phyloP scores from a whole-genome alignment of 2,329 filamentous ascomycete genomes.

The Microascus cirrosus region DNA sequence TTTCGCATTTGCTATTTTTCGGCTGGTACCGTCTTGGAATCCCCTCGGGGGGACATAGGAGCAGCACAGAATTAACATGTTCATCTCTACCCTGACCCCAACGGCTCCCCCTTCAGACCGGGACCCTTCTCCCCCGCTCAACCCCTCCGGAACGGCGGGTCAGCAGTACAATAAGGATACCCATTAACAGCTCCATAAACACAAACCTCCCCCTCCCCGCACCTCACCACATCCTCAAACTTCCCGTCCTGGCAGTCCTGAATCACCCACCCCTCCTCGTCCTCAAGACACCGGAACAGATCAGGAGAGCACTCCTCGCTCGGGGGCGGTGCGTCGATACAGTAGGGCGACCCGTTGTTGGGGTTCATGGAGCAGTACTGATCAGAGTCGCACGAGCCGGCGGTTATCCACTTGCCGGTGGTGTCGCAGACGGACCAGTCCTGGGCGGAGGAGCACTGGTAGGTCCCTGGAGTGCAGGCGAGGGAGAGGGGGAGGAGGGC shows the following conservation, averaged over 20 bases:
- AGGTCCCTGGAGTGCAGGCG: conserved; percentile 4
- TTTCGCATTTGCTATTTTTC: too few relatives aligned
- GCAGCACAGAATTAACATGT: too few relatives aligned
- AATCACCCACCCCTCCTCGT: conserved; percentile 5
- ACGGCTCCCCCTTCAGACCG: too few relatives aligned
- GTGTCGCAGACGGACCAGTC: conserved; percentile 5
- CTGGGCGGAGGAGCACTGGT: not conserved
- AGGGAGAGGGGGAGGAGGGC: conserved; percentile 1
- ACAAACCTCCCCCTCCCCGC: conserved; percentile 4
- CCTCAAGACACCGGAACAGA: conserved; percentile 4
- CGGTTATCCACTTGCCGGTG: not conserved
- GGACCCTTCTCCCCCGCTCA: not conserved
- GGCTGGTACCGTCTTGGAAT: too few relatives aligned
- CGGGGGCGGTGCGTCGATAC: not conserved
- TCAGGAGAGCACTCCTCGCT: not conserved
- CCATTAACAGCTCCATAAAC: conserved; percentile 5
- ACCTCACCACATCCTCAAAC: not conserved
- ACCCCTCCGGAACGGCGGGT: not conserved
- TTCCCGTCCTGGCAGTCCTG: conserved; percentile 3
- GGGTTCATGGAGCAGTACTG: conserved; percentile 8
- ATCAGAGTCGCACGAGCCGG: conserved; percentile 1
- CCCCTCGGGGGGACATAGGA: too few relatives aligned
- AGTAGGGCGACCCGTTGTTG: conserved; percentile 7
- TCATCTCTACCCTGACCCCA: too few relatives aligned
- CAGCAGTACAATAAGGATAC: conserved; percentile 5